Base-by-base conservation (phyloP, 208 protist species). In the Acanthamoeba sp. region DNA sequence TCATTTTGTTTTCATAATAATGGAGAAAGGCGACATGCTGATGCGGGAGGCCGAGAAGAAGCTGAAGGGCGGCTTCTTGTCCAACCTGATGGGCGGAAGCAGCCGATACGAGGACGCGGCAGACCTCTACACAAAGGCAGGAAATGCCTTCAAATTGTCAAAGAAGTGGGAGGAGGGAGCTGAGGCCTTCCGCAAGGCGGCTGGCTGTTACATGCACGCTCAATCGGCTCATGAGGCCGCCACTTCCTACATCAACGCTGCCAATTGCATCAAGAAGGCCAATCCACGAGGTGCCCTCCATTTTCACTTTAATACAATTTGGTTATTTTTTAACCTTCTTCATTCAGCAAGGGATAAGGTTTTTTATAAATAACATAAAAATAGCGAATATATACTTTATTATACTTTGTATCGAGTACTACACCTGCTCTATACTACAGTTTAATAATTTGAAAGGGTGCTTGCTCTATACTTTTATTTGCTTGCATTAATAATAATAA, bases 141-240 rank as follows among this genome's bases (percentile, higher is more conserved):
- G 62, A n/a, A 97, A 97, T 92, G 48, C 92, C 48, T 97, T 94
- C 50, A 97, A 97, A 45, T 69, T 96, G 36, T 10, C 91, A 7
- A 97, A 97, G 62, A 93, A 97, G 48, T 97, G 94, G 96, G 94
- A 97, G 80, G 88, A 96, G 95, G 96, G 94, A 36, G 96, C 95
- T 27, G 48, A 52, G 45, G 90, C 96, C 27, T 97, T 96, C 59
- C 32, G 76, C 50, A 95, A 80, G 78, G 80, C 96, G 73, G 94
- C 94, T 12, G 87, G 94, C 66, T 96, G 91, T 27, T 93, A 97
- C 88, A 76, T 94, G 40, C 91, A 96, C 52, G 59, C 88, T n/a
- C 48, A 84, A 24, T 91, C 62, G 34, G 95, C 80, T 48, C 91
- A 97, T 78, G 96, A 97, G 85, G 69, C 96, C 40, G 96, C 96